Evolutionary conservation across 176 grass and related monocot species (phyloP).

Genomic region (Lolium rigidum): DNA sequence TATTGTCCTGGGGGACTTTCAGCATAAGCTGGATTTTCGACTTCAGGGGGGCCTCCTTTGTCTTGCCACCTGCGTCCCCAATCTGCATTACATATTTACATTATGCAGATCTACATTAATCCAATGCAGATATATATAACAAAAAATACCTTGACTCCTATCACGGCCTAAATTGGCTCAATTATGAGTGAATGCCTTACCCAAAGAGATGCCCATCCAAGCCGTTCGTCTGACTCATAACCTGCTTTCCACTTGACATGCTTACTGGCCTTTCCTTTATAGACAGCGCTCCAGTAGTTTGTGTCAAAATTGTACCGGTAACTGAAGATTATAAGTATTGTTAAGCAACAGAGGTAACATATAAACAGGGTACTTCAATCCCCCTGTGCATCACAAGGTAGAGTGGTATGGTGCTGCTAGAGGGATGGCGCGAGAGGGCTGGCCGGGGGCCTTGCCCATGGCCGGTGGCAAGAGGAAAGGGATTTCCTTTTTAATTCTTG

Average conservation of each 20-base stretch:
- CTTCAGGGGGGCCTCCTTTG: conserved; percentile 77
- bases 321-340: conserved; percentile 45
- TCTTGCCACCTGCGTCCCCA: conserved; percentile 71
- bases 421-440: no score
- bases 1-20: conserved; percentile 69
- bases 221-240: conserved; percentile 69
- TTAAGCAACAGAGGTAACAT: conserved; percentile 24
- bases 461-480: no score
- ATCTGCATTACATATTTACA: conserved; percentile 50
- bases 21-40: conserved; percentile 73
- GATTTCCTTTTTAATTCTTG: no score
- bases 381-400: background rate
- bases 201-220: conserved; percentile 89
- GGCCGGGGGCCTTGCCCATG: no score
- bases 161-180: background rate
- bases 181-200: conserved; percentile 43
- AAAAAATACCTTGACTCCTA: background rate
- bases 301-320: conserved; percentile 84
- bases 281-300: conserved; percentile 74
- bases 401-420: no score
- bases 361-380: conserved; percentile 23
- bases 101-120: conserved; percentile 34
- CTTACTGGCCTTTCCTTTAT: conserved; percentile 73
- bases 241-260: conserved; percentile 94
- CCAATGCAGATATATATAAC: background rate